Evolutionary conservation across 352 stramenopile species (phyloP).

Genomic region (Globisporangium mamillatum): DNA sequence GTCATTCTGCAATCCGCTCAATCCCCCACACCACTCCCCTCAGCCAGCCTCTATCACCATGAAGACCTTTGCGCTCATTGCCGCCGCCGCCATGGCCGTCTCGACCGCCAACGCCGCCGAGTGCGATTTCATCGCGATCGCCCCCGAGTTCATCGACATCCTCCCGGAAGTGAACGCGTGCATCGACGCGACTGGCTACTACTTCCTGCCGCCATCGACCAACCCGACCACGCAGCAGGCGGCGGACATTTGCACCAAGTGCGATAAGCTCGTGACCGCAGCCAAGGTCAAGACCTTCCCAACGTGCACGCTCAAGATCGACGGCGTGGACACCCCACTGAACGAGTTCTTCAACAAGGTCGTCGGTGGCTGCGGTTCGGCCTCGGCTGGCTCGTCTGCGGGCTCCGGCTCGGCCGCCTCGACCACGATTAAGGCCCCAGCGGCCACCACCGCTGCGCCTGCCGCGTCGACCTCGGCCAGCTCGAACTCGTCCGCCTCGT

Average conservation of each 20-base stretch:
- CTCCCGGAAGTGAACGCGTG: slow-evolving; percentile 3
- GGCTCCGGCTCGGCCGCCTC: background rate
- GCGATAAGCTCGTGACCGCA: slow-evolving; percentile 2
- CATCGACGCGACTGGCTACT: slow-evolving; percentile 4
- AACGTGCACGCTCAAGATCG: slow-evolving; percentile 9
- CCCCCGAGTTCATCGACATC: background rate
- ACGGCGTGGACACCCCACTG: slow-evolving; percentile 8
- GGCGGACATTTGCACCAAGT: slow-evolving; percentile 12
- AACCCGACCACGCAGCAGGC: slow-evolving; percentile 4
- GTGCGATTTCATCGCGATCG: slow-evolving; percentile 7
- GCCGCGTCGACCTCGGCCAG: background rate
- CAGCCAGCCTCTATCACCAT: background rate
- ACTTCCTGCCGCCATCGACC: slow-evolving; percentile 3
- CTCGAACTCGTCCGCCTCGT: background rate
- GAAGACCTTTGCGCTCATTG: slow-evolving; percentile 11
- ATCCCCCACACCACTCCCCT: background rate
- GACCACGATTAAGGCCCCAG: background rate
- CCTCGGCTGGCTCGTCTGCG: slow-evolving; percentile 1
- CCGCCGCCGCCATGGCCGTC: slow-evolving; percentile 6
- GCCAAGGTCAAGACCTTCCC: slow-evolving; percentile 15
- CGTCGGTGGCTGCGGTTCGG: background rate
- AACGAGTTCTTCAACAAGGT: slow-evolving; percentile 10
- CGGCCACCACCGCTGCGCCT: background rate
- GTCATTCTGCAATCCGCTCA: slow-evolving; percentile 13
- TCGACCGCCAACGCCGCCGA: slow-evolving; percentile 6